Base-by-base conservation (phyloP, 805 yeast species). In the Yarrowia osloensis region DNA sequence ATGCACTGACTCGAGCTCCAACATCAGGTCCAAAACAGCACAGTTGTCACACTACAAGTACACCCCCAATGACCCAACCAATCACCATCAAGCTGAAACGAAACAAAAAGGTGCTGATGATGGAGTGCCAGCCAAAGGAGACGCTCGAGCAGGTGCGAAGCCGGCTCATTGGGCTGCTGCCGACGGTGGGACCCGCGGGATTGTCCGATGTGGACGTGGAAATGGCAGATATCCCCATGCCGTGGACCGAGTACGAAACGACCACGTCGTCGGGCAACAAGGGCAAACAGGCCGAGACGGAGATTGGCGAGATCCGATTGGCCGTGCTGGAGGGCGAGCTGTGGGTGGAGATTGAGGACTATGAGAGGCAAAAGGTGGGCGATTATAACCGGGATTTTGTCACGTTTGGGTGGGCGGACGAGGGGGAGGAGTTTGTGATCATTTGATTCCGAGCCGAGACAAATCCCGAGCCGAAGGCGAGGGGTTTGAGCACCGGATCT, bases 381-480 rank as follows among this genome's bases (percentile, higher is more conserved):
- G 63, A 57, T 19, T 40, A 17, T 6, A 7, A 8, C 4, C 21
- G 63, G 13, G 63, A 57, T 15, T 57, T 39, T 26, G 26, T 39
- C 19, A 39, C 63, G 17, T 12, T 57, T n/a, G 63, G 44, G 4
- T 57, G 63, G 63, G 63, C 63, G 0, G 63, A 40, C 15, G 63
- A 57, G 37, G 63, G 63, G 3, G 63, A 57, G 63, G 63, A 40
- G 29, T 57, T 57, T 55, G 63, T 55, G 5, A 37, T 39, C 0
- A 7, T n/a, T 1, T 50, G 17, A 26, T 28, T 8, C n/a, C n/a
- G n/a, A n/a, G n/a, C n/a, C n/a, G n/a, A n/a, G n/a, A n/a, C n/a
- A n/a, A 28, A 28, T 6, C 8, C 31, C 31, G 31, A 28, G 31
- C 31, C 31, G 31, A 8, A 31, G 35, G 35, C 13, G 35, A 31